Evolutionary conservation across 331 rosid genomes (phyloP), one percentile per base, ranked within the genome.

Genomic region (Pyracantha coccinea): DNA sequence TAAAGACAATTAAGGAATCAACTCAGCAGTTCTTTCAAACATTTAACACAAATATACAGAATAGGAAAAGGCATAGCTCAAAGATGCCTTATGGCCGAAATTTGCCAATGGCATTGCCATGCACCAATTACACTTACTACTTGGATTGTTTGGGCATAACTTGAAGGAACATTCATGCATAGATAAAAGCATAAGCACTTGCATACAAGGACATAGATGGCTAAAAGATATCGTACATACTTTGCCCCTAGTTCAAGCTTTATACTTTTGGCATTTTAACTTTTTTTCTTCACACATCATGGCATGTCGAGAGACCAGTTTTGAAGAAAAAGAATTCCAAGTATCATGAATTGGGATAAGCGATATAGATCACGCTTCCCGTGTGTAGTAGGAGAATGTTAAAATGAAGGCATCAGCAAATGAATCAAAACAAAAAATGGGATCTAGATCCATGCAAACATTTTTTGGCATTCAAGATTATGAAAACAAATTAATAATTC

Each of bases 1-100:
- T 93, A 79, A 47, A 75, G 79, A 65, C 69, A 53, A n/a, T 90
- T 85, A 73, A 90, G 95, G 91, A 87, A 82, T 60, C 55, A 82
- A 84, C 68, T 23, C 12, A 10, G 24, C 25, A 20, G 35, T 35
- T 58, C 62, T 70, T 59, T 70, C 47, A 24, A 15, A 53, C 74
- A 70, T 52, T 28, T 7, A 4, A 44, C 25, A 32, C 64, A 27
- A 27, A 27, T 8, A 62, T 57, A 12, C 6, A 58, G 6, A 35
- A 58, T 5, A 29, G 16, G 17, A 23, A 12, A 23, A 35, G 21
- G 59, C 28, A 57, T 57, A 35, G 17, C 38, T 24, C 35, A 17
- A 23, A 24, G 33, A 59, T 9, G 21, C 33, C 52, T 55, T 20
- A 55, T 4, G 16, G 54, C 9, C 45, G 8, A 54, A 38, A 5